Conservation (phyloP, 2,329 filamentous ascomycete species). For the Penicillium palitans region DNA sequence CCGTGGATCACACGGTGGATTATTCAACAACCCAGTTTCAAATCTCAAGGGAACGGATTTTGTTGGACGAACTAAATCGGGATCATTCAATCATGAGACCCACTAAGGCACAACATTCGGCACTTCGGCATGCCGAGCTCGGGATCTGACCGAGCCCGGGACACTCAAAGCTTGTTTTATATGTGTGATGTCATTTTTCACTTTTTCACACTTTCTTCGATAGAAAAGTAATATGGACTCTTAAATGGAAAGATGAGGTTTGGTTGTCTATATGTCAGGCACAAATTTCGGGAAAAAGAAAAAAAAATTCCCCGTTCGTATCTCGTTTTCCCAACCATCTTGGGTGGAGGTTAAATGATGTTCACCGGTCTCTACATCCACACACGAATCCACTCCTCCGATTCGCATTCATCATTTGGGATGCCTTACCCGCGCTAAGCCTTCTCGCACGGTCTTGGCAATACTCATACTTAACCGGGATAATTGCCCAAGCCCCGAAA, state of each 20-base stretch:
- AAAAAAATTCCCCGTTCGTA: background rate
- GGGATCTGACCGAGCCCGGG: background rate
- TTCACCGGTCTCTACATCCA: background rate
- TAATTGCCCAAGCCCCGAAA: no score
- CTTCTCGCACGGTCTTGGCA: background rate
- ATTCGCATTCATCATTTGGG: background rate
- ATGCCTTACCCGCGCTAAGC: background rate
- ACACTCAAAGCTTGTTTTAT: background rate
- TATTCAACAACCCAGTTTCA: background rate
- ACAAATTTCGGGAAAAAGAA: background rate
- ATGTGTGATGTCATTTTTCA: background rate
- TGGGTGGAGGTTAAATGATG: background rate
- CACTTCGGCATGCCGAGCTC: background rate
- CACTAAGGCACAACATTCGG: background rate
- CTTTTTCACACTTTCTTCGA: background rate
- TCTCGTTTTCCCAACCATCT: background rate
- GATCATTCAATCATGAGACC: background rate
- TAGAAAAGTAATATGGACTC: background rate
- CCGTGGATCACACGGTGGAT: background rate
- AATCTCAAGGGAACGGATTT: background rate
- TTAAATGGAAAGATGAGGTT: background rate
- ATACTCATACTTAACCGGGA: no score
- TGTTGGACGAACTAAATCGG: background rate
- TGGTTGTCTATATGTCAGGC: background rate
- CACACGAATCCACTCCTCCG: background rate